Evolutionary conservation across 345 rosid genomes (phyloP).

Genomic region (Conringia planisiliqua): DNA sequence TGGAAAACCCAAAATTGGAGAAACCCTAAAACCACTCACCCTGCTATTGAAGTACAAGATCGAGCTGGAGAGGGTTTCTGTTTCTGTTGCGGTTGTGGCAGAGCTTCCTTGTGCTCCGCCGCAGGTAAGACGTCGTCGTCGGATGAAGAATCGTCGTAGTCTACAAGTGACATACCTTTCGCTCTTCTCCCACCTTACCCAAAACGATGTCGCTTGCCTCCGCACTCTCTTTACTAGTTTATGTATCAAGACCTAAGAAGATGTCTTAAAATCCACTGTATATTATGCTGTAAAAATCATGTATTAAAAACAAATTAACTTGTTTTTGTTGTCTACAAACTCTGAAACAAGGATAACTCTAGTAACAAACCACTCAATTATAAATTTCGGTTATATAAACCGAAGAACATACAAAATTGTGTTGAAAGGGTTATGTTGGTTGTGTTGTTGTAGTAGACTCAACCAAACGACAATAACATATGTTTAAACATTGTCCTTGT

Average conservation of each 20-base stretch:
- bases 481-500: neutral
- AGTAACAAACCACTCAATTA: too few species aligned
- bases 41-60: neutral
- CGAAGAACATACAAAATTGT: too few species aligned
- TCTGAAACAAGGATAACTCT: too few species aligned
- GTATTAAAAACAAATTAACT: neutral
- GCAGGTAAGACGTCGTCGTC: slow-evolving; percentile 20
- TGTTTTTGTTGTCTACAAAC: neutral
- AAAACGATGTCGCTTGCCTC: slow-evolving; percentile 15
- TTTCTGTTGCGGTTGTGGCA: neutral
- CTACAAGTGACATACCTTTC: slow-evolving; percentile 29
- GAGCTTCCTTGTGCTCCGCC: slow-evolving; percentile 1
- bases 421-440: neutral
- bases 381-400: neutral
- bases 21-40: slow-evolving; percentile 28
- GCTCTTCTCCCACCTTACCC: neutral
- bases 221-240: neutral
- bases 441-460: neutral
- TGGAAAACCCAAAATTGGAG: neutral
- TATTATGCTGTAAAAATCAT: neutral
- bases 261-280: neutral
- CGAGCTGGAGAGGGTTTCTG: neutral
- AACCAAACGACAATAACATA: neutral
- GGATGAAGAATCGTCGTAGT: slow-evolving; percentile 36
- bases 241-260: neutral